phyloP scores from a whole-genome alignment of 2,329 filamentous ascomycete species.

The Clathrospora elynae region DNA sequence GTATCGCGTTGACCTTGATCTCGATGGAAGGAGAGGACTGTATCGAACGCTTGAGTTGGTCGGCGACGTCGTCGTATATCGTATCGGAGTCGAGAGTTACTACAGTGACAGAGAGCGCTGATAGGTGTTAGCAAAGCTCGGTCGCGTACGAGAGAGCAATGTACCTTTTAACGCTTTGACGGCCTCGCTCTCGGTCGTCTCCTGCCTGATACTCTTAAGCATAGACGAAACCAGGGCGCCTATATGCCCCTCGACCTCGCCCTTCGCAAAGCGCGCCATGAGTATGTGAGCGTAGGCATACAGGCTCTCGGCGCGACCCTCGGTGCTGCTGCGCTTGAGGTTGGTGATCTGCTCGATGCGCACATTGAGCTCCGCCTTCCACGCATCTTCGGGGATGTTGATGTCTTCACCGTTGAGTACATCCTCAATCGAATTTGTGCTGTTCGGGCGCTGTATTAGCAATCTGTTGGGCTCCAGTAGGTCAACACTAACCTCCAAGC shows the following conservation, averaged over 20 bases:
- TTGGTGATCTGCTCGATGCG: slow-evolving; percentile 74
- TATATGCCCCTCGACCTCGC: slow-evolving; percentile 64
- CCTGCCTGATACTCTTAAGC: slow-evolving; percentile 71
- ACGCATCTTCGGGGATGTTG: slow-evolving; percentile 56
- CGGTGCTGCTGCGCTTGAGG: slow-evolving; percentile 76
- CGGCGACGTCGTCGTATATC: slow-evolving; percentile 67
- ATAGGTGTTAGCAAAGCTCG: slow-evolving; percentile 19
- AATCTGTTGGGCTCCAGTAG: slow-evolving; percentile 10
- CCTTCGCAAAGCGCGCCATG: slow-evolving; percentile 69
- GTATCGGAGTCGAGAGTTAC: slow-evolving; percentile 69
- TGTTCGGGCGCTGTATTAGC: slow-evolving; percentile 41
- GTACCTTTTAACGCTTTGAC: slow-evolving; percentile 69
- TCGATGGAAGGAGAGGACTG: slow-evolving; percentile 68
- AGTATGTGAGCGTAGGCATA: slow-evolving; percentile 67
- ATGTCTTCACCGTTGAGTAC: slow-evolving; percentile 59
- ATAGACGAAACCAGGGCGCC: slow-evolving; percentile 69
- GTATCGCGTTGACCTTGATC: slow-evolving; percentile 73
- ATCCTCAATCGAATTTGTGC: slow-evolving; percentile 71
- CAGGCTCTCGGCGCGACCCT: slow-evolving; percentile 70
- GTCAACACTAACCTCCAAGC: slow-evolving; percentile 58
- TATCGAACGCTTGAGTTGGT: slow-evolving; percentile 65
- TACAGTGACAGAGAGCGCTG: slow-evolving; percentile 70
- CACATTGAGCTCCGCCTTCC: slow-evolving; percentile 66
- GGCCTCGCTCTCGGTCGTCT: slow-evolving; percentile 70
- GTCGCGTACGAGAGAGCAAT: not conserved